These are phyloP conservation scores for Lactifluus subvellereus DNA, from an alignment of 768 basidiomycete species.

Conservation along the genomic window DNA sequence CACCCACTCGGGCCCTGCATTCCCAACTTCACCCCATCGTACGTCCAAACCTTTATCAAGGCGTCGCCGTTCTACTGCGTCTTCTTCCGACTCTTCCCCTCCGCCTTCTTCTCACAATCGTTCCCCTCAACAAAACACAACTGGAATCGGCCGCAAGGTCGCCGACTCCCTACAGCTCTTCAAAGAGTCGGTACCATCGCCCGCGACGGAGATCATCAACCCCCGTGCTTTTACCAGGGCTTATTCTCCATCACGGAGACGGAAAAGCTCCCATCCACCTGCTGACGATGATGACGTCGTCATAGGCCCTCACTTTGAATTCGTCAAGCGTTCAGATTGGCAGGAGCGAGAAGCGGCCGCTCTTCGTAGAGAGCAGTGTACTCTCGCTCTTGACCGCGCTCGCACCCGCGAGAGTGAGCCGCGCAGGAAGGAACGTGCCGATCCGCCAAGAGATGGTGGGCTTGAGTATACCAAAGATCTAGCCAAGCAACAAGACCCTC, in stretches of 20 bases:
- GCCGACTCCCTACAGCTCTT: slow-evolving; percentile 78
- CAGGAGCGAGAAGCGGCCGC: slow-evolving; percentile 72
- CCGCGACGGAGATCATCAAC: slow-evolving; percentile 32
- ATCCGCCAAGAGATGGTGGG: slow-evolving; percentile 40
- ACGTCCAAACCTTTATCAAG: slow-evolving; percentile 23
- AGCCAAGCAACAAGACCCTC: slow-evolving; percentile 37
- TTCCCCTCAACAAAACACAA: slow-evolving; percentile 27
- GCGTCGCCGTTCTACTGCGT: slow-evolving; percentile 29
- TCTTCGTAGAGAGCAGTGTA: slow-evolving; percentile 59
- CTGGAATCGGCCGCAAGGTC: slow-evolving; percentile 72
- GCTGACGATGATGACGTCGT: slow-evolving; percentile 43
- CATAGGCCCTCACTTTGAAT: slow-evolving; percentile 66
- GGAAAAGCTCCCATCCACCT: slow-evolving; percentile 31
- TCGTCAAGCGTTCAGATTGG: slow-evolving; percentile 83
- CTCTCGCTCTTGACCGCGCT: slow-evolving; percentile 49
- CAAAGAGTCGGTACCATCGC: slow-evolving; percentile 56
- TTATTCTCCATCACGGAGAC: slow-evolving; percentile 29
- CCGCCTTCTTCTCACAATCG: slow-evolving; percentile 33
- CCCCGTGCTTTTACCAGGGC: slow-evolving; percentile 30
- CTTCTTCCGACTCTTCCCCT: slow-evolving; percentile 32
- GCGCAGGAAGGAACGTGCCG: slow-evolving; percentile 33
- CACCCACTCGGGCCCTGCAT: slow-evolving; percentile 8
- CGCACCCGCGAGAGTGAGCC: slow-evolving; percentile 35
- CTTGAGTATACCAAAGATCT: slow-evolving; percentile 52
- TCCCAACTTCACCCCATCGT: slow-evolving; percentile 16